These are phyloP conservation scores for Trichoderma gracile DNA, from an alignment of 2,329 filamentous ascomycete species.

Conservation along the genomic window DNA sequence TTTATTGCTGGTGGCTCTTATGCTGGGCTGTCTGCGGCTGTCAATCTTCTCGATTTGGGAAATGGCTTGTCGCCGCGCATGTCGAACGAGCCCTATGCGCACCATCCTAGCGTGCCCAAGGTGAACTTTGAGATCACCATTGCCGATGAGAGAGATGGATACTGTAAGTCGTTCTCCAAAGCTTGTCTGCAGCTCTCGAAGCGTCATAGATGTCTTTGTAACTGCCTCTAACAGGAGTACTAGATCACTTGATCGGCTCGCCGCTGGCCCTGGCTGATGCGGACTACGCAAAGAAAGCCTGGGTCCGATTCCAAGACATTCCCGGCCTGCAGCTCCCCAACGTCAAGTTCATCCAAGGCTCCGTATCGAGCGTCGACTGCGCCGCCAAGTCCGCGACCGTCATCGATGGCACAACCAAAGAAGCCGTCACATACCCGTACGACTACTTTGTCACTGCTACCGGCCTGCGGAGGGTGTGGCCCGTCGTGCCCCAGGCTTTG, in stretches of 20 bases:
- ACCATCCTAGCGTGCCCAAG: constrained; percentile 46
- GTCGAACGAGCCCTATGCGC: constrained; percentile 40
- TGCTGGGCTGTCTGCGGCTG: constrained; percentile 64
- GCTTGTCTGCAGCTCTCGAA: neutral
- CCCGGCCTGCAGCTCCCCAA: constrained; percentile 64
- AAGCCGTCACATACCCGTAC: constrained; percentile 53
- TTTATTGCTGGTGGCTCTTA: constrained; percentile 73
- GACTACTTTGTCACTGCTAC: constrained; percentile 76
- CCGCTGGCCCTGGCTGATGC: constrained; percentile 69
- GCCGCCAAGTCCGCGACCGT: constrained; percentile 60
- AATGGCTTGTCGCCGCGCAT: constrained; percentile 56
- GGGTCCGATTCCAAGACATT: constrained; percentile 69
- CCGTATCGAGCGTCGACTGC: constrained; percentile 60
- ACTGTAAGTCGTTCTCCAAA: constrained; percentile 56
- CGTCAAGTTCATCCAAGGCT: constrained; percentile 66
- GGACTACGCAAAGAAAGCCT: constrained; percentile 65
- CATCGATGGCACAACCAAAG: constrained; percentile 49
- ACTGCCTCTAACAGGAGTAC: neutral
- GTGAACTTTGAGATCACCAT: constrained; percentile 69
- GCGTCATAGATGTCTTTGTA: neutral
- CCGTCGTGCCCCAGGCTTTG: constrained; percentile 68
- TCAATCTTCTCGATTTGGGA: constrained; percentile 68
- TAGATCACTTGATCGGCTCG: constrained; percentile 74
- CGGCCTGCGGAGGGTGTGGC: constrained; percentile 69
- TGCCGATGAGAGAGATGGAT: constrained; percentile 80